Conservation (phyloP, 2,329 filamentous ascomycete genomes). For the Botrytis fragariae region DNA sequence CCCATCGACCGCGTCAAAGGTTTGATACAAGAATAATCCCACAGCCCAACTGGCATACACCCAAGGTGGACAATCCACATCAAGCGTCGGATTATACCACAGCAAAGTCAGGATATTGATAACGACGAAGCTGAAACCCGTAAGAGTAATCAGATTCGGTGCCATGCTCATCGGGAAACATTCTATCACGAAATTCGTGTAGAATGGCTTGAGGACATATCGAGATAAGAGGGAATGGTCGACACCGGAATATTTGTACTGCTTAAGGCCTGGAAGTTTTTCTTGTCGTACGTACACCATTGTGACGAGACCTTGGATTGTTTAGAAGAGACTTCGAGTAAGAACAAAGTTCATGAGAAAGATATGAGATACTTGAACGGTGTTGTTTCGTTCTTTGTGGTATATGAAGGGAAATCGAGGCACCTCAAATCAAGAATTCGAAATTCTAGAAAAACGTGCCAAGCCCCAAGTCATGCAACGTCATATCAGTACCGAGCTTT, state of each 20-base stretch:
- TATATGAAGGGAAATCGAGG: neutral
- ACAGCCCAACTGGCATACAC: constrained; percentile 91
- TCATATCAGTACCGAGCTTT: constrained; percentile 17
- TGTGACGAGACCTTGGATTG: constrained; percentile 32
- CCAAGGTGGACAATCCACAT: constrained; percentile 91
- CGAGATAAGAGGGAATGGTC: constrained; percentile 87
- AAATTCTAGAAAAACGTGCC: constrained; percentile 24
- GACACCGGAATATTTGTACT: constrained; percentile 93
- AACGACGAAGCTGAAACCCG: constrained; percentile 86
- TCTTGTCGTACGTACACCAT: constrained; percentile 98
- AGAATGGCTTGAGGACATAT: constrained; percentile 97
- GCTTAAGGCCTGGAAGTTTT: constrained; percentile 79
- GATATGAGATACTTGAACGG: no score
- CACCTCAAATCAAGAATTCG: constrained; percentile 10
- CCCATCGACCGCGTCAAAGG: constrained; percentile 95
- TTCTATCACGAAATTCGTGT: constrained; percentile 89
- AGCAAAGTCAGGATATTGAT: constrained; percentile 86
- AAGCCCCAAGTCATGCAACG: constrained; percentile 19
- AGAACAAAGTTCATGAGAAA: constrained; percentile 1
- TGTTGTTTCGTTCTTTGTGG: neutral
- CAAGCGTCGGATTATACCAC: constrained; percentile 93
- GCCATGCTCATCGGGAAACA: constrained; percentile 97
- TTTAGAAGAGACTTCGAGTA: neutral
- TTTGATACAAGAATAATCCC: constrained; percentile 94
- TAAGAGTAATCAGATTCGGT: constrained; percentile 81